These are phyloP conservation scores for Rhizopogon vesiculosus DNA, from an alignment of 768 basidiomycete genomes.

Conservation along the genomic window DNA sequence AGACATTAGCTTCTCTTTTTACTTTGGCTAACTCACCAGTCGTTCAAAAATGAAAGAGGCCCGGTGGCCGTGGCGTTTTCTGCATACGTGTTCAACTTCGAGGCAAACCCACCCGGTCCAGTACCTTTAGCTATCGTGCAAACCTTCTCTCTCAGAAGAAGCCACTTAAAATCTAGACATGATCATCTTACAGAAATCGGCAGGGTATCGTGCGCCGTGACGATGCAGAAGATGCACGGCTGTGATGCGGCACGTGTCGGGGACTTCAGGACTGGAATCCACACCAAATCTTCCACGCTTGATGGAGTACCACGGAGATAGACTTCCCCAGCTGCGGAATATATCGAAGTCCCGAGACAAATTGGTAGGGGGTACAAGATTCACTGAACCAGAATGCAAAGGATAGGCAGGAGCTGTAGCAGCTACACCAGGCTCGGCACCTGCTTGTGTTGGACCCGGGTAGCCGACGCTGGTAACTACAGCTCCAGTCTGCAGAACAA, in stretches of 20 bases:
- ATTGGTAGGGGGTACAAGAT: slow-evolving; percentile 36
- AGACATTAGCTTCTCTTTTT: neutral
- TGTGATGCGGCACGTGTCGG: slow-evolving; percentile 63
- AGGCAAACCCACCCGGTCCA: slow-evolving; percentile 47
- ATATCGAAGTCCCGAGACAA: slow-evolving; percentile 46
- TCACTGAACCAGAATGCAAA: slow-evolving; percentile 56
- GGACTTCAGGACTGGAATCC: slow-evolving; percentile 62
- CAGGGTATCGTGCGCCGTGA: slow-evolving; percentile 63
- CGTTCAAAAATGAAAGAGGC: slow-evolving; percentile 65
- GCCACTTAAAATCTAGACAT: slow-evolving; percentile 14
- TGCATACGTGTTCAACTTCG: slow-evolving; percentile 43
- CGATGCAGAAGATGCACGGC: slow-evolving; percentile 73
- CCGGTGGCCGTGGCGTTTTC: slow-evolving; percentile 55
- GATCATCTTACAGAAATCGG: slow-evolving; percentile 19
- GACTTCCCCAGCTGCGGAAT: slow-evolving; percentile 71
- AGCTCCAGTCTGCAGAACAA: slow-evolving; percentile 1
- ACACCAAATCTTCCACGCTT: slow-evolving; percentile 56
- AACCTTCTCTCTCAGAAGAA: slow-evolving; percentile 1
- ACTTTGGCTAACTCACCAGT: slow-evolving; percentile 47
- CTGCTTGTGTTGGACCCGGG: slow-evolving; percentile 22
- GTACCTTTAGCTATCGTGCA: slow-evolving; percentile 12
- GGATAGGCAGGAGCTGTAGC: slow-evolving; percentile 72
- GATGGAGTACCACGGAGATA: slow-evolving; percentile 78
- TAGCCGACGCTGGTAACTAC: slow-evolving; percentile 20
- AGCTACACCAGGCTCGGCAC: slow-evolving; percentile 26